Conservation (phyloP, 2,329 filamentous ascomycete genomes). For the Xylariaceae sp. region DNA sequence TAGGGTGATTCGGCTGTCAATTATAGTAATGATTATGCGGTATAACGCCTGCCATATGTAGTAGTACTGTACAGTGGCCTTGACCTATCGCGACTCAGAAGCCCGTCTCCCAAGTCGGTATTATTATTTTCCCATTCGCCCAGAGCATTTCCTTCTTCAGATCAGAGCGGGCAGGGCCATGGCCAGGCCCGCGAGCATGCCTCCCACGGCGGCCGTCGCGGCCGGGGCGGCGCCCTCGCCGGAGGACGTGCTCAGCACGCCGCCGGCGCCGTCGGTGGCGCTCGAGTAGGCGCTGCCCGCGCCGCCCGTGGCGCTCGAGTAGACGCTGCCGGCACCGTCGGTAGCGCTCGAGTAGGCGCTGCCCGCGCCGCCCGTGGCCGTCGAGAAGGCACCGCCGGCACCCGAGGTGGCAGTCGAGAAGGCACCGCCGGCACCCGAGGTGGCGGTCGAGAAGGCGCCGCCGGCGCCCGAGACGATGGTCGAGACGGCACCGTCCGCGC, state of each 20-base stretch:
- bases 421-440: neutral
- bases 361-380: neutral
- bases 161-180: no score
- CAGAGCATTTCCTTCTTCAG: no score
- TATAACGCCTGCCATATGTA: no score
- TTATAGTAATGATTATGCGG: no score
- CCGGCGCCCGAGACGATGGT: neutral
- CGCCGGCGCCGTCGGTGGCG: neutral
- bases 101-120: no score
- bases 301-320: neutral
- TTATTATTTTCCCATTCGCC: no score
- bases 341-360: neutral
- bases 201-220: no score
- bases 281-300: neutral
- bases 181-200: no score
- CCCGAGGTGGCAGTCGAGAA: neutral
- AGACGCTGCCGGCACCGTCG: neutral
- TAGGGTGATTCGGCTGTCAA: no score
- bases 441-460: neutral
- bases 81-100: no score
- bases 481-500: neutral
- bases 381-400: neutral
- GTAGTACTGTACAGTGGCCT: no score
- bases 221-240: conserved; percentile 1
- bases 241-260: conserved; percentile 19